A percentile compares a stretch with the other conserved stretches of the same genome.
Conservation (phyloP, 2,329 filamentous ascomycete species). For the Fusarium oligoseptatum region DNA sequence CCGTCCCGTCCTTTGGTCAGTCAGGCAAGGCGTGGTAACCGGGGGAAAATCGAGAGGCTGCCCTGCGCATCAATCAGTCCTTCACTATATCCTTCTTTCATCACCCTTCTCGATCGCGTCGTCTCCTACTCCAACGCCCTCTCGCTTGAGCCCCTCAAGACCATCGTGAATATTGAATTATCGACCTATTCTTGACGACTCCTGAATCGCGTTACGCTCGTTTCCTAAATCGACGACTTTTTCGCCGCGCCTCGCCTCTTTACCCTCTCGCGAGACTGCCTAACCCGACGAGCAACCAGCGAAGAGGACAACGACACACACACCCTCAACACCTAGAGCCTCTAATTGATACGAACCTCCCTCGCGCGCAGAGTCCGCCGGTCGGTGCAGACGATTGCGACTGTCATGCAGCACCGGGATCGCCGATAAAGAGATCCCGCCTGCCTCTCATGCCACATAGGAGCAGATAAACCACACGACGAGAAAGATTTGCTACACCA, state of each 20-base stretch:
- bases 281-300: constrained; percentile 4
- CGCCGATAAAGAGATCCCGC: constrained; percentile 25
- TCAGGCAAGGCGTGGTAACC: constrained; percentile 13
- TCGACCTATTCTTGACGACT: constrained; percentile 7
- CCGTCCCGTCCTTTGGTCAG: constrained; percentile 7
- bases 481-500: constrained; percentile 26
- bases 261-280: constrained; percentile 4
- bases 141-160: neutral
- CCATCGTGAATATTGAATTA: constrained; percentile 10
- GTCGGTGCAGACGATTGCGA: constrained; percentile 40
- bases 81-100: constrained; percentile 32
- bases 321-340: neutral
- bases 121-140: constrained; percentile 8
- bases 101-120: constrained; percentile 34
- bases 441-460: constrained; percentile 36
- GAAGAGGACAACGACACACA: neutral
- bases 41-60: constrained; percentile 36
- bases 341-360: constrained; percentile 13
- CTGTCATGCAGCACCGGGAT: constrained; percentile 39
- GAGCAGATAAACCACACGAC: constrained; percentile 28
- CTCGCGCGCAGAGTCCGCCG: constrained; percentile 28
- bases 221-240: constrained; percentile 11
- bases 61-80: constrained; percentile 36
- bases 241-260: constrained; percentile 16
- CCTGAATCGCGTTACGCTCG: constrained; percentile 23